phyloP scores from a whole-genome alignment of 2,329 filamentous ascomycete genomes.

The Aspergillus sp. region DNA sequence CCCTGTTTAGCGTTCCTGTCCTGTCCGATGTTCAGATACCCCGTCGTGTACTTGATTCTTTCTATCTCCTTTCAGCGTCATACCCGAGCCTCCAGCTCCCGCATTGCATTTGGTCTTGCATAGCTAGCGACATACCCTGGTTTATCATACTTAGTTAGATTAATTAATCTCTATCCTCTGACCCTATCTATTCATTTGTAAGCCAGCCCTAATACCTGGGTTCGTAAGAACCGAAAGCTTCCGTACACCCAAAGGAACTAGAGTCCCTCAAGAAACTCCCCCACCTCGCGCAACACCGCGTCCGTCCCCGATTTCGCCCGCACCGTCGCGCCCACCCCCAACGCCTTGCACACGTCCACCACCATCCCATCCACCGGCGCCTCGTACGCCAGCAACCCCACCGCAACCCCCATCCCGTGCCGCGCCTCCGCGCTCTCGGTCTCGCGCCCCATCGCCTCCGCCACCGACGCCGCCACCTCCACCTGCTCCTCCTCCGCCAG shows the following conservation, averaged over 20 bases:
- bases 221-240: neutral
- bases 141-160: neutral
- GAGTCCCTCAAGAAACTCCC: conserved; percentile 50
- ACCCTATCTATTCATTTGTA: neutral
- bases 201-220: neutral
- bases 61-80: conserved; percentile 11
- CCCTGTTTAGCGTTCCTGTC: conserved; percentile 2
- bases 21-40: conserved; percentile 19
- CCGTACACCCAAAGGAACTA: neutral
- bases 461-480: conserved; percentile 74
- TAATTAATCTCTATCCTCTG: neutral
- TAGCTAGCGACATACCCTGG: conserved; percentile 22
- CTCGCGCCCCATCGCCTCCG: conserved; percentile 68
- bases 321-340: conserved; percentile 70
- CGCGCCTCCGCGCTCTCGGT: conserved; percentile 63
- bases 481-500: conserved; percentile 71
- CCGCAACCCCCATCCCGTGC: conserved; percentile 71
- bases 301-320: conserved; percentile 51
- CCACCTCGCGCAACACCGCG: conserved; percentile 41
- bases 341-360: conserved; percentile 72
- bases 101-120: conserved; percentile 14
- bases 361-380: conserved; percentile 70
- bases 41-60: conserved; percentile 18
- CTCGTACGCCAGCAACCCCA: conserved; percentile 75
- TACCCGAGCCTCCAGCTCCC: conserved; percentile 24